Conservation (phyloP, 2,329 filamentous ascomycete species). For the Botrytis deweyae region DNA sequence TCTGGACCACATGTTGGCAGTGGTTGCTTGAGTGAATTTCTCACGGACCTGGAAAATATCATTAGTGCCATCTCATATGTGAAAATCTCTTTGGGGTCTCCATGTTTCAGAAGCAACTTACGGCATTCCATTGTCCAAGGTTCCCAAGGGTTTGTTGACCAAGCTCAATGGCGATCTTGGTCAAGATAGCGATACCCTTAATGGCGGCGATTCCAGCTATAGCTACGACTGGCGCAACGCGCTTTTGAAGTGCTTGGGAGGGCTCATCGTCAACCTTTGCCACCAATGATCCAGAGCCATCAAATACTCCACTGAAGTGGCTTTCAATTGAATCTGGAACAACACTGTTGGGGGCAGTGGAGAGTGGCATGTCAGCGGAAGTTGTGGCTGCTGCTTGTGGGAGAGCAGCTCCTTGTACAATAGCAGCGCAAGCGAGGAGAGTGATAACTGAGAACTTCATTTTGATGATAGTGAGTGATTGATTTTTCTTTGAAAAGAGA, state of each 20-base stretch:
- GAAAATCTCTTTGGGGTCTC: too few relatives aligned
- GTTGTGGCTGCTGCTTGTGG: neutral
- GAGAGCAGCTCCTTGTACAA: neutral
- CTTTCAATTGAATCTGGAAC: neutral
- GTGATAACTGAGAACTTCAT: neutral
- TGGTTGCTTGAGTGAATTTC: neutral
- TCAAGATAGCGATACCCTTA: neutral
- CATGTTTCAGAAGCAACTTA: neutral
- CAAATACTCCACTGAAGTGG: neutral
- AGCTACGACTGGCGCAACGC: neutral
- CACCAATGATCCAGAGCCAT: neutral
- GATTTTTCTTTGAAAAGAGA: neutral
- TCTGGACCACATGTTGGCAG: neutral
- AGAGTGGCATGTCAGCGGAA: neutral
- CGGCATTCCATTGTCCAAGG: neutral
- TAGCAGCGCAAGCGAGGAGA: neutral
- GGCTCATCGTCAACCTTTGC: neutral
- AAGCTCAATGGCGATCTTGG: neutral
- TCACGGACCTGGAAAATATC: neutral
- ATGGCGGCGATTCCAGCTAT: neutral
- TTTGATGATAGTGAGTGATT: neutral
- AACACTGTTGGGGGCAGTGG: neutral
- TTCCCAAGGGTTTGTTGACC: fast-evolving
- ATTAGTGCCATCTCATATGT: neutral
- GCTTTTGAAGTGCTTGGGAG: neutral